These are phyloP conservation scores for Mimosa pudica DNA, from an alignment of 306 rosid species.

Conservation along the genomic window DNA sequence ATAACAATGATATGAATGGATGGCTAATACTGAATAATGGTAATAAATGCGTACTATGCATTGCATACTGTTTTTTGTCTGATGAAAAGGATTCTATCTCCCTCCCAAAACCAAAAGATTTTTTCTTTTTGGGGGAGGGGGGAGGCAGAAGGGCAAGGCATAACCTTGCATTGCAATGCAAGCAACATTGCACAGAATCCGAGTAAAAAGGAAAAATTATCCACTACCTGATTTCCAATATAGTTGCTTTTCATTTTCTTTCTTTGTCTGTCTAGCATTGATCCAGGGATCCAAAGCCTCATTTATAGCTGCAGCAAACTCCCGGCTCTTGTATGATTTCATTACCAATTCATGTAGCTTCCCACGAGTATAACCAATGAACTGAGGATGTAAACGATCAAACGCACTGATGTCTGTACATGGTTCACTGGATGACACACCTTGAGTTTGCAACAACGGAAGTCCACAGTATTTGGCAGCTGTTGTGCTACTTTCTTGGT, in stretches of 20 bases:
- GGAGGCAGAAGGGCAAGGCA: neutral
- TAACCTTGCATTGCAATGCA: slow-evolving; percentile 15
- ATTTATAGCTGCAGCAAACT: slow-evolving; percentile 92
- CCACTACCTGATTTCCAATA: slow-evolving; percentile 86
- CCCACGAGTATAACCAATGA: slow-evolving; percentile 85
- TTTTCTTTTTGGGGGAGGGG: too few species aligned
- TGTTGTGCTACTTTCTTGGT: slow-evolving; percentile 44
- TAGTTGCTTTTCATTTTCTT: slow-evolving; percentile 77
- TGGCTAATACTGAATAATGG: neutral
- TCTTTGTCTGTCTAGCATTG: slow-evolving; percentile 90
- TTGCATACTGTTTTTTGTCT: neutral
- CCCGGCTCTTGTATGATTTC: slow-evolving; percentile 93
- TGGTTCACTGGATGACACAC: slow-evolving; percentile 35
- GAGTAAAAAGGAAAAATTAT: slow-evolving; percentile 16
- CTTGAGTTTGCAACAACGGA: slow-evolving; percentile 43
- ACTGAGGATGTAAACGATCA: slow-evolving; percentile 74
- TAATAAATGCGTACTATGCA: neutral
- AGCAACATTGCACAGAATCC: neutral
- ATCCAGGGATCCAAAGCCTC: slow-evolving; percentile 99
- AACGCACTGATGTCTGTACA: slow-evolving; percentile 42
- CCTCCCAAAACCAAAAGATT: neutral
- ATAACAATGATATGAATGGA: neutral
- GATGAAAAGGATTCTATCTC: neutral
- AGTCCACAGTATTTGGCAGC: slow-evolving; percentile 46
- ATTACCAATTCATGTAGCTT: slow-evolving; percentile 92